phyloP scores from a whole-genome alignment of 495 filamentous ascomycete genomes.

The Penicillium cosmopolitanum region DNA sequence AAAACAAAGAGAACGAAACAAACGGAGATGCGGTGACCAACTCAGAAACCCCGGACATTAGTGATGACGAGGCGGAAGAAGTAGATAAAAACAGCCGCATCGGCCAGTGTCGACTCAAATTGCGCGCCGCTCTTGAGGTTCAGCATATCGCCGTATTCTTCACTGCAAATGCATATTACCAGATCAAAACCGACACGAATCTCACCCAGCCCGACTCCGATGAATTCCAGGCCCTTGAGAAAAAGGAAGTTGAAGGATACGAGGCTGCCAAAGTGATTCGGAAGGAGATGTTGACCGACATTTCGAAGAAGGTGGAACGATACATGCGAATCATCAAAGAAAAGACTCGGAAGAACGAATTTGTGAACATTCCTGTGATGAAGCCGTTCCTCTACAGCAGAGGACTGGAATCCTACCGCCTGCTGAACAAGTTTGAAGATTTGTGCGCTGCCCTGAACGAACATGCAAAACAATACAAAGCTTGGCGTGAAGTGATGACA shows the following conservation, averaged over 20 bases:
- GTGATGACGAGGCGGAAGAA: slow-evolving; percentile 51
- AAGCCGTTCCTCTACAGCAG: slow-evolving; percentile 50
- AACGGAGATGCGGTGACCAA: slow-evolving; percentile 6
- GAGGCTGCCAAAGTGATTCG: slow-evolving; percentile 76
- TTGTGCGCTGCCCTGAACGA: slow-evolving; percentile 62
- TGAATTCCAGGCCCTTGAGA: slow-evolving; percentile 66
- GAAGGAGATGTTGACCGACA: slow-evolving; percentile 67
- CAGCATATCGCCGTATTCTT: slow-evolving; percentile 86
- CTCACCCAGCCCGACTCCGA: slow-evolving; percentile 65
- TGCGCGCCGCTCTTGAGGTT: slow-evolving; percentile 75
- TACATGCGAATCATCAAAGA: slow-evolving; percentile 48
- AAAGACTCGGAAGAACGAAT: slow-evolving; percentile 51
- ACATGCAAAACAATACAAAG: slow-evolving; percentile 68
- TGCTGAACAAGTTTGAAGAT: slow-evolving; percentile 60
- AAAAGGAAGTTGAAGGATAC: slow-evolving; percentile 71
- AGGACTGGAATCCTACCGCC: slow-evolving; percentile 63
- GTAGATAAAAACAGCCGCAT: slow-evolving; percentile 51
- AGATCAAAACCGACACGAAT: slow-evolving; percentile 73
- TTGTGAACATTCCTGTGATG: slow-evolving; percentile 67
- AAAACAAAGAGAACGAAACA: slow-evolving; percentile 16
- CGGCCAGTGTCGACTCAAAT: slow-evolving; percentile 62
- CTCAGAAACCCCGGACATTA: slow-evolving; percentile 16
- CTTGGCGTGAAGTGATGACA: slow-evolving; percentile 73
- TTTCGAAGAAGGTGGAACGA: slow-evolving; percentile 54
- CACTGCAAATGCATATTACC: slow-evolving; percentile 77